Evolutionary conservation across 2,329 filamentous ascomycete genomes (phyloP).

Genomic region (Dactylellina parvicollis): DNA sequence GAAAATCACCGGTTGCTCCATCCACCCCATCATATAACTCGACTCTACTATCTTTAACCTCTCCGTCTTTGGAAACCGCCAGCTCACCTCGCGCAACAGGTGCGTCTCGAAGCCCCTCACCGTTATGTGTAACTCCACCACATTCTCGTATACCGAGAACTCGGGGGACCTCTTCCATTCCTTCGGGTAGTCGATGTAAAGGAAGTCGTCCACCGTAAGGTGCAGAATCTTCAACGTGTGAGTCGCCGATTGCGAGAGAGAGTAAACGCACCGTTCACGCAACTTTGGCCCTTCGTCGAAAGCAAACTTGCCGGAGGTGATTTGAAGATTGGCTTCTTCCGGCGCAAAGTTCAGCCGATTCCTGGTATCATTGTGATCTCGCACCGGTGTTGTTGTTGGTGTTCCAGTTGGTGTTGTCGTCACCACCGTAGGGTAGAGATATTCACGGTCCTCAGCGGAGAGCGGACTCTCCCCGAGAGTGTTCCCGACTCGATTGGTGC

Average conservation of each 20-base stretch:
- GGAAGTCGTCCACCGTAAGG: background rate
- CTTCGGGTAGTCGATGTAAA: too few relatives aligned
- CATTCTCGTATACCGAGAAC: background rate
- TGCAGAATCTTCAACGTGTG: background rate
- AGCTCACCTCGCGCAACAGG: background rate
- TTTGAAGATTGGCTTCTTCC: too few relatives aligned
- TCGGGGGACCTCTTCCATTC: background rate
- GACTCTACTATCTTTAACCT: background rate
- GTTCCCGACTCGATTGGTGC: background rate
- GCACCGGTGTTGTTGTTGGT: too few relatives aligned
- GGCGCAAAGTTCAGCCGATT: too few relatives aligned
- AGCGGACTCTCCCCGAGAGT: background rate
- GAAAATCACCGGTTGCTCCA: background rate
- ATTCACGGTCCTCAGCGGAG: background rate
- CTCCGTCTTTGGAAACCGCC: background rate
- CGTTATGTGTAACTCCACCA: background rate
- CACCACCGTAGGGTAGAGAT: too few relatives aligned
- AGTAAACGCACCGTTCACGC: too few relatives aligned
- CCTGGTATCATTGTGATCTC: too few relatives aligned
- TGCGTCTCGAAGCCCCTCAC: background rate
- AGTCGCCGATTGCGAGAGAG: background rate
- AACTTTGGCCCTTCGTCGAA: too few relatives aligned
- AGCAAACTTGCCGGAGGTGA: too few relatives aligned
- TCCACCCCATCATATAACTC: background rate
- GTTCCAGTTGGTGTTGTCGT: too few relatives aligned